These are phyloP conservation scores for Phytophthora europaea DNA, from an alignment of 352 stramenopile genomes.

Conservation along the genomic window DNA sequence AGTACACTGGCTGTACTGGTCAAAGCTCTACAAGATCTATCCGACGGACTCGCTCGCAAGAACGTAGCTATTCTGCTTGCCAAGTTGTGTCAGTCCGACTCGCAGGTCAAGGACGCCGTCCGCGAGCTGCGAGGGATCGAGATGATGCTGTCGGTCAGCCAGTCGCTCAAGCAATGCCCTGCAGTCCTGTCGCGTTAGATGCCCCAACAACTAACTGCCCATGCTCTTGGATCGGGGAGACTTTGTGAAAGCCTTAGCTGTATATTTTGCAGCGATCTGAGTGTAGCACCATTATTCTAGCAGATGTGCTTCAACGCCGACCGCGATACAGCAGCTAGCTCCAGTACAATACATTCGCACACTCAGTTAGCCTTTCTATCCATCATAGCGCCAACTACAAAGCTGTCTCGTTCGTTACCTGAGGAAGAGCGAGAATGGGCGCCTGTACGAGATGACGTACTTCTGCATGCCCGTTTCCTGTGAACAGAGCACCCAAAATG, in stretches of 20 bases:
- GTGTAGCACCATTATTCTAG: constrained; percentile 46
- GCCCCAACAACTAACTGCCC: neutral
- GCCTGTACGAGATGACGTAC: constrained; percentile 83
- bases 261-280: constrained; percentile 20
- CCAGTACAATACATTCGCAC: constrained; percentile 8
- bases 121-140: constrained; percentile 77
- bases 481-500: neutral
- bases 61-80: constrained; percentile 85
- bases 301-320: constrained; percentile 74
- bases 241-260: constrained; percentile 11
- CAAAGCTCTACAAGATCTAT: constrained; percentile 50
- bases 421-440: constrained; percentile 82
- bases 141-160: constrained; percentile 81
- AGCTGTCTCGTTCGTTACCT: constrained; percentile 47
- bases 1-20: constrained; percentile 49
- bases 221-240: neutral
- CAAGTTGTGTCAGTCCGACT: constrained; percentile 68
- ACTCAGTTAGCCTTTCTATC: neutral
- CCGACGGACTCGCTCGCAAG: constrained; percentile 68
- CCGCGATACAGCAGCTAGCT: constrained; percentile 74
- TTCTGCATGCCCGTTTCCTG: constrained; percentile 77
- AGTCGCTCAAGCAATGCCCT: constrained; percentile 46
- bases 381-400: too few relatives aligned
- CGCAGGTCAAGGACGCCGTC: constrained; percentile 59
- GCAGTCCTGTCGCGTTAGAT: constrained; percentile 9